Percentiles rank a stretch among this genome's conserved stretches.
Conservation (phyloP, 2,329 filamentous ascomycete species). For the Pleomassaria siparia region DNA sequence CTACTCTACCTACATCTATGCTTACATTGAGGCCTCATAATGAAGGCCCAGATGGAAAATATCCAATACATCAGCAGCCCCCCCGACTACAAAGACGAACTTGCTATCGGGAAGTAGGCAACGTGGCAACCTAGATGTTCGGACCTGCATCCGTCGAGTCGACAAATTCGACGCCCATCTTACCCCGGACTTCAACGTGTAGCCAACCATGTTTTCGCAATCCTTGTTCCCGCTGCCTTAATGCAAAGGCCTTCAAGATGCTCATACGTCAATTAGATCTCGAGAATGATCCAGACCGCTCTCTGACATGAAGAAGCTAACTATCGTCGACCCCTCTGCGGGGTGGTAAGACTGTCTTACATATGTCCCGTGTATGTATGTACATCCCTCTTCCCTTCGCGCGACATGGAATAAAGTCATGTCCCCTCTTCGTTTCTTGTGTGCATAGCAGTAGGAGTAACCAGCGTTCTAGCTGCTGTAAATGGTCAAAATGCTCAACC, state of each 20-base stretch:
- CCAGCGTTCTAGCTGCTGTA: not conserved
- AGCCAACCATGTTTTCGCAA: not conserved
- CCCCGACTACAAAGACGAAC: too few relatives aligned
- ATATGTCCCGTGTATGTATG: too few relatives aligned
- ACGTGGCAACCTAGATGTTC: not conserved
- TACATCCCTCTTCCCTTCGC: too few relatives aligned
- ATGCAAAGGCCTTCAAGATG: not conserved
- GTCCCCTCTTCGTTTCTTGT: not conserved
- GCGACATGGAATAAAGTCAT: too few relatives aligned
- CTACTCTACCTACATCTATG: too few relatives aligned
- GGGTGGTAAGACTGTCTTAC: too few relatives aligned
- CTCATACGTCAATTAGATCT: not conserved
- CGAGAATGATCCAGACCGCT: too few relatives aligned
- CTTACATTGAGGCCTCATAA: too few relatives aligned
- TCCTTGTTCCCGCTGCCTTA: not conserved
- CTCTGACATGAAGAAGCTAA: not conserved
- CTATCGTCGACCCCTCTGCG: constrained; percentile 3
- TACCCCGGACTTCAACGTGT: not conserved
- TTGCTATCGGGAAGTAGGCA: not conserved
- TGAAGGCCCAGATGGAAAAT: too few relatives aligned
- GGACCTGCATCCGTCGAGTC: constrained; percentile 4
- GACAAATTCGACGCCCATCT: constrained; percentile 1
- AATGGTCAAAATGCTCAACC: constrained; percentile 13
- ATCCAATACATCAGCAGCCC: too few relatives aligned
- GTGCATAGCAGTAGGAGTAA: too few relatives aligned